A percentile compares a stretch with the other conserved stretches of the same genome.
Conservation (phyloP, 129 eudicot species). For the Mikania micrantha region DNA sequence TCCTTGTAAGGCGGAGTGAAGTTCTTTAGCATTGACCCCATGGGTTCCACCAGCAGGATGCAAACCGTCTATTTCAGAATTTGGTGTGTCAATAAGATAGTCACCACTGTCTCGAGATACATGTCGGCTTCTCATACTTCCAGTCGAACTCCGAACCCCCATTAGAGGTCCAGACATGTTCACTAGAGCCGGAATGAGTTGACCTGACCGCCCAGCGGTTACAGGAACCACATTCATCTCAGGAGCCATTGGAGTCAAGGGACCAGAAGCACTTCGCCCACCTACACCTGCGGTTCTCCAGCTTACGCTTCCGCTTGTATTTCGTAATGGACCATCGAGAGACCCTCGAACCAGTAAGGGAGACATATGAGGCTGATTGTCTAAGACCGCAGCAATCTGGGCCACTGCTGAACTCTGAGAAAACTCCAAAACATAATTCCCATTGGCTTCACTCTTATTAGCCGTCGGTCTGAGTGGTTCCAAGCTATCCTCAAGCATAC, state of each 20-base stretch:
- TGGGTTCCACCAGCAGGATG: constrained; percentile 61
- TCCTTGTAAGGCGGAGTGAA: constrained; percentile 95
- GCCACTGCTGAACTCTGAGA: constrained; percentile 90
- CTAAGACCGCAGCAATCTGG: constrained; percentile 67
- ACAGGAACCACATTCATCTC: constrained; percentile 87
- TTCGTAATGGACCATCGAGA: constrained; percentile 87
- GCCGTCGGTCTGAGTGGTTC: constrained; percentile 73
- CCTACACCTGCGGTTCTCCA: constrained; percentile 95
- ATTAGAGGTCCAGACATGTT: constrained; percentile 97
- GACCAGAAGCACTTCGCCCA: constrained; percentile 96
- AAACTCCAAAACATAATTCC: constrained; percentile 68
- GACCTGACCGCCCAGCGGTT: constrained; percentile 87
- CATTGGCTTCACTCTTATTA: constrained; percentile 53
- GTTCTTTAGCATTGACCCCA: constrained; percentile 89
- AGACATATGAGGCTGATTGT: constrained; percentile 97
- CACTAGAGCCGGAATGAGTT: constrained; percentile 82
- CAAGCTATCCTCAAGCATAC: constrained; percentile 87
- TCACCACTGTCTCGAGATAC: constrained; percentile 97
- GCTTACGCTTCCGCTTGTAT: constrained; percentile 92
- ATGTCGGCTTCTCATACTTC: constrained; percentile 96
- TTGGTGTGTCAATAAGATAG: constrained; percentile 90
- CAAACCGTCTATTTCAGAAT: constrained; percentile 88
- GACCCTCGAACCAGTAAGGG: constrained; percentile 95
- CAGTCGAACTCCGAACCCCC: constrained; percentile 95
- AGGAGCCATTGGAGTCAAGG: constrained; percentile 93